phyloP scores from a whole-genome alignment of 2,329 filamentous ascomycete genomes.

The Xylaria polymorpha region DNA sequence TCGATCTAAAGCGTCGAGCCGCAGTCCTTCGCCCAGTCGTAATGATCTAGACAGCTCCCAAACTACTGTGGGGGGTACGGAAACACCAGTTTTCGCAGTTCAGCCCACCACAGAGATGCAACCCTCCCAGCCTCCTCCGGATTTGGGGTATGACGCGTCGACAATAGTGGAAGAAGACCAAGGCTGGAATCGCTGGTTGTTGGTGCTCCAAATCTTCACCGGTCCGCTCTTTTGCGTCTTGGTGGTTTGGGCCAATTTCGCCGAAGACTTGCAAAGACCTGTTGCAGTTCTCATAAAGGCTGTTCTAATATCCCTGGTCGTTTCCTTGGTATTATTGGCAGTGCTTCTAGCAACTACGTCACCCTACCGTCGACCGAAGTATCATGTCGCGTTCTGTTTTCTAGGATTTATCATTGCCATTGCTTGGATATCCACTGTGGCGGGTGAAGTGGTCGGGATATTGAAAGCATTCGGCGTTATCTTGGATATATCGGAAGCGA shows the following conservation, averaged over 20 bases:
- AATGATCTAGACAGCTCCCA: conserved; percentile 44
- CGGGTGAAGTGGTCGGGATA: conserved; percentile 93
- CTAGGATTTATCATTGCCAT: conserved; percentile 92
- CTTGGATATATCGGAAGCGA: conserved; percentile 91
- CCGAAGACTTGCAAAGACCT: conserved; percentile 67
- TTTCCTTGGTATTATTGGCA: conserved; percentile 74
- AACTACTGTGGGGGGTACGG: conserved; percentile 22
- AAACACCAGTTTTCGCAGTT: conserved; percentile 26
- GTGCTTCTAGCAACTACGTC: conserved; percentile 76
- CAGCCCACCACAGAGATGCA: conserved; percentile 39
- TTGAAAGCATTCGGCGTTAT: conserved; percentile 94
- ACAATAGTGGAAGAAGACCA: conserved; percentile 55
- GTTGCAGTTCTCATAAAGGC: conserved; percentile 65
- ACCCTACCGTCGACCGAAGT: conserved; percentile 73
- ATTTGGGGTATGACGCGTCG: conserved; percentile 45
- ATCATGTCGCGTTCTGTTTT: conserved; percentile 84
- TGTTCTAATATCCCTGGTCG: conserved; percentile 72
- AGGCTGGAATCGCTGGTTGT: conserved; percentile 92
- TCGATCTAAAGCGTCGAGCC: conserved; percentile 49
- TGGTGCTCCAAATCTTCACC: conserved; percentile 85
- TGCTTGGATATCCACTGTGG: conserved; percentile 96
- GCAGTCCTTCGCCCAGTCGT: conserved; percentile 49
- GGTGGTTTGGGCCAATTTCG: conserved; percentile 77
- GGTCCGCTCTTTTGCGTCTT: conserved; percentile 85
- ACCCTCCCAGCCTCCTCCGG: conserved; percentile 42